Base-by-base conservation (phyloP, 2,329 filamentous ascomycete genomes). In the Daldinia sp. region DNA sequence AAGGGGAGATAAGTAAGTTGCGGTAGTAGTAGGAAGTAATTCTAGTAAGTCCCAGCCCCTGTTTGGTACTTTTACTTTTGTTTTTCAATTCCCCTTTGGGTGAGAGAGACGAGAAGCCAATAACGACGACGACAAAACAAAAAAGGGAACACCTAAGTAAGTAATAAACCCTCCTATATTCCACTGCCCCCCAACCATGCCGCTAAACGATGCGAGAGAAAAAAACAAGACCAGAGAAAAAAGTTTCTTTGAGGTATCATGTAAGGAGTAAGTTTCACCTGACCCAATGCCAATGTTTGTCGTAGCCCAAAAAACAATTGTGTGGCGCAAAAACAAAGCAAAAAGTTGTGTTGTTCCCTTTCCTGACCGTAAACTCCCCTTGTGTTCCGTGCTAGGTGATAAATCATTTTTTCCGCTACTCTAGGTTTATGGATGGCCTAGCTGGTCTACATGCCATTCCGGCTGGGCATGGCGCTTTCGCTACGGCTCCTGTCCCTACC, bases 401-500 rank as follows among this genome's bases (percentile, higher is more conserved):
- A 72, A 69, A 57, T 66, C 53, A 46, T 61, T 15, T 15, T 63
- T 68, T 53, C 59, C 42, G 67, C 53, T 65, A 18, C 54, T 53
- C 44, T 35, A 63, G 26, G 30, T 44, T 62, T 33, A 50, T 18
- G 51, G 55, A 23, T 12, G 12, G 30, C 46, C 6, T 51, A 15
- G 41, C n/a, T 50, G 20, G 39, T 67, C 35, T 63, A 72, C 44
- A 57, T 60, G 30, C 60, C 70, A 54, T 65, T 67, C 39, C 66
- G 55, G 50, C 74, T 73, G 39, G 67, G 69, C 73, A 78, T 75
- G 33, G 74, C 75, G 64, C 72, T 78, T 56, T 80, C 77, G 68
- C 82, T 84, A 56, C 80, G 79, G 72, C 82, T 84, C 67, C 82
- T 79, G 60, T 84, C 81, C 57, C 82, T 80, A 66, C 82, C 81